Base-by-base conservation (phyloP, 2,329 filamentous ascomycete genomes). In the Phialocephala sp. region DNA sequence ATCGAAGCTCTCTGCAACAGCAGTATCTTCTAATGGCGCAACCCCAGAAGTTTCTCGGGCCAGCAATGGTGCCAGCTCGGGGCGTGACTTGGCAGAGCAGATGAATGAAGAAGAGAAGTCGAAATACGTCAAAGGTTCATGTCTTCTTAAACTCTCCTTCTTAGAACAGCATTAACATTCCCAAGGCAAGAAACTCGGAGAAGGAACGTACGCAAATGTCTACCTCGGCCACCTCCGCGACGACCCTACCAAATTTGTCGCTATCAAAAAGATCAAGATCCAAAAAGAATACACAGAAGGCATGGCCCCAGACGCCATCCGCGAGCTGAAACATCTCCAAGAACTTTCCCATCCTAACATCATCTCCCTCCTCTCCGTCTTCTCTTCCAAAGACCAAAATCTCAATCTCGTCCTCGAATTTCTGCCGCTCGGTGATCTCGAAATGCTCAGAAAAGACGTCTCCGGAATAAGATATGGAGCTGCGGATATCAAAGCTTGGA, bases 401-500 rank as follows among this genome's bases (percentile, higher is more conserved):
- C 88, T 99, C 71, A 97, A 96, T 76, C 87, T 99, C 9, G 95
- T 99, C 27, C 88, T 99, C 72, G 95, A 99, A 79, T 97, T 91
- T 78, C 85, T 98, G 4, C 94, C 94, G 0, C 87, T 92, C n/a
- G 94, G 95, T 70, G 95, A 99, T 79, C 85, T 99, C 35, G 93
- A 98, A 79, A 93, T 94, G 85, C 87, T 99, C 66, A 97, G 97
- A 77, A 92, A 92, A 77, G 94, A 98, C 79, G 88, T 86, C 36
- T 86, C 89, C 55, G 82, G 83, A 62, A 89, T 97, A 56, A 87
- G 89, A 62, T 98, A 98, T 78, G 91, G 91, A 68, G 87, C 88
- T 12, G 91, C 92, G 20, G 95, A 99, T 78, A 93, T 98, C 78
- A 99, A 99, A 79, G 91, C 93, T 18, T 99, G 95, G 95, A 97